Percentiles rank a stretch among this genome's conserved stretches.
Evolutionary conservation across 2,329 filamentous ascomycete genomes (phyloP).

Genomic region (Sodiomyces alkalinus): DNA sequence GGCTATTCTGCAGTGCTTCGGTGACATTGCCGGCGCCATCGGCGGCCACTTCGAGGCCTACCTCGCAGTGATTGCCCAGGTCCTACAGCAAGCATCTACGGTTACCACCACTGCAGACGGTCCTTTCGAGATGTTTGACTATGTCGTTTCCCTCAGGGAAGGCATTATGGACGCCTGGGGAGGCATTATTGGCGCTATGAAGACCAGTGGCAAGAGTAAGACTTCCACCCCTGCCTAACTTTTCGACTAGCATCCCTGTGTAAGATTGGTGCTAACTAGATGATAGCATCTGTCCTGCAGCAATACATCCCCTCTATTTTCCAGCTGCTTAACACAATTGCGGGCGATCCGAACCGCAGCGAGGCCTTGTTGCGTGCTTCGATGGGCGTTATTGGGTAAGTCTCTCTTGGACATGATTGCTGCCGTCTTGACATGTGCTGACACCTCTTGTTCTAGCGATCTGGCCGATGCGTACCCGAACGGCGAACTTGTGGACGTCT

Average conservation of each 20-base stretch:
- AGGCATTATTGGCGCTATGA: slow-evolving; percentile 90
- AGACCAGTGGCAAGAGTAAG: slow-evolving; percentile 61
- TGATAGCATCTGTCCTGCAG: slow-evolving; percentile 50
- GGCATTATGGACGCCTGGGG: slow-evolving; percentile 99
- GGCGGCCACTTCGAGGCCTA: slow-evolving; percentile 86
- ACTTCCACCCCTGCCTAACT: not conserved
- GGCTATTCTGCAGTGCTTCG: slow-evolving; percentile 93
- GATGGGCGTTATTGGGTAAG: slow-evolving; percentile 94
- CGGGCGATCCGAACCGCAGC: slow-evolving; percentile 71
- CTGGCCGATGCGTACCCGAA: slow-evolving; percentile 86
- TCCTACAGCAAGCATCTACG: slow-evolving; percentile 80
- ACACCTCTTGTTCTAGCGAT: slow-evolving; percentile 48
- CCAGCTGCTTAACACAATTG: slow-evolving; percentile 67
- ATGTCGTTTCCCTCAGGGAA: slow-evolving; percentile 85
- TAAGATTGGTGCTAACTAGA: slow-evolving; percentile 13
- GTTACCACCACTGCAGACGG: slow-evolving; percentile 68
- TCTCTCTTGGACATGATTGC: slow-evolving; percentile 5
- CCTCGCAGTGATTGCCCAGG: slow-evolving; percentile 78
- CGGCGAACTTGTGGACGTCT: slow-evolving; percentile 69
- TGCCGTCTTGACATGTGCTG: slow-evolving; percentile 14
- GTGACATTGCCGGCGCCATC: slow-evolving; percentile 92
- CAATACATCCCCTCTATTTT: slow-evolving; percentile 79
- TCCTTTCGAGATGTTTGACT: slow-evolving; percentile 92
- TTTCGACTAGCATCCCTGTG: too few relatives aligned
- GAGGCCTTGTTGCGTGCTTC: slow-evolving; percentile 84